These are phyloP conservation scores for Paratinospora sagittata DNA, from an alignment of 164 flowering plant species.

Conservation along the genomic window DNA sequence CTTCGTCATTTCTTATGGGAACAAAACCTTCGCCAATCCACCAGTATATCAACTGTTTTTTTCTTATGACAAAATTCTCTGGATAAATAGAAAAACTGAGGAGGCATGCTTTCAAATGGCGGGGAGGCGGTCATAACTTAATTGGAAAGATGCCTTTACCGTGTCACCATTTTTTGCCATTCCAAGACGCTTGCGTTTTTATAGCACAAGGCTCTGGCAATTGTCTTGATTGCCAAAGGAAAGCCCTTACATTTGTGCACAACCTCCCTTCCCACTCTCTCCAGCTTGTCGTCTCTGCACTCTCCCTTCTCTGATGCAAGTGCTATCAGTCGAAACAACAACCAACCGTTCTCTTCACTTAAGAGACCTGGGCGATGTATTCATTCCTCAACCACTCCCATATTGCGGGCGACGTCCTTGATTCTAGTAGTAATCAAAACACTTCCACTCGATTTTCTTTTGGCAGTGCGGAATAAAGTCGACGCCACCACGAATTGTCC, in stretches of 20 bases:
- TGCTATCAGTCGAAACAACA: neutral
- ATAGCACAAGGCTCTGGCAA: neutral
- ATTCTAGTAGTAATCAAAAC: neutral
- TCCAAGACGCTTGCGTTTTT: constrained; percentile 14
- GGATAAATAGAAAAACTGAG: constrained; percentile 47
- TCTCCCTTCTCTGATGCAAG: neutral
- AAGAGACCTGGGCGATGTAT: neutral
- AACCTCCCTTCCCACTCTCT: neutral
- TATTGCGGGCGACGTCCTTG: neutral
- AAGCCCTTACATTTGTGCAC: neutral
- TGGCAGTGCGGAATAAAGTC: too few relatives aligned
- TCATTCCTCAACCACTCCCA: neutral
- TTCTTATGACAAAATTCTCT: constrained; percentile 38
- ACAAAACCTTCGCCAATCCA: constrained; percentile 58
- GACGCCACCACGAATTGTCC: too few relatives aligned
- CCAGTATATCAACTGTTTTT: constrained; percentile 36
- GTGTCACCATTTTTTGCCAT: constrained; percentile 29
- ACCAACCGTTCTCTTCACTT: neutral
- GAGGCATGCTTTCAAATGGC: constrained; percentile 43
- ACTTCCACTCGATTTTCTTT: constrained; percentile 2
- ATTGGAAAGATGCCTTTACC: constrained; percentile 39
- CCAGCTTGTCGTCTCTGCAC: neutral
- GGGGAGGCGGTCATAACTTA: constrained; percentile 50
- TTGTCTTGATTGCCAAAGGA: neutral
- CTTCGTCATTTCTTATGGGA: constrained; percentile 27